These are phyloP conservation scores for Aspergillus sp. DNA, from an alignment of 2,329 filamentous ascomycete genomes.

Conservation along the genomic window DNA sequence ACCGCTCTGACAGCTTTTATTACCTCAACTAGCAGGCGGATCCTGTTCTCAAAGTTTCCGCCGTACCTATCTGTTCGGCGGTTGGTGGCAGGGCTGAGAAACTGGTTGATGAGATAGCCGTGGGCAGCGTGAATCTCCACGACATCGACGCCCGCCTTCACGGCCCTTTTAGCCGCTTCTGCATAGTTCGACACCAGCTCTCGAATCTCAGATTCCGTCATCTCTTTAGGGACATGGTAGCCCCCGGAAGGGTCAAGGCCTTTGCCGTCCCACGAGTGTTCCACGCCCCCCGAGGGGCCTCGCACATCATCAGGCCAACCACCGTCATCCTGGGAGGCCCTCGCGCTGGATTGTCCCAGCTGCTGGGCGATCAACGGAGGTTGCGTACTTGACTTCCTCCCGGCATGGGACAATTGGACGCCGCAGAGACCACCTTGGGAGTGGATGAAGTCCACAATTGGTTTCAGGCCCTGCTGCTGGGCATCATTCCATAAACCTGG, in stretches of 20 bases:
- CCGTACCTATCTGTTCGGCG: conserved; percentile 49
- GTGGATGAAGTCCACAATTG: neutral
- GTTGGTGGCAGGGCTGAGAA: conserved; percentile 47
- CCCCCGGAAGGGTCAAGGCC: neutral
- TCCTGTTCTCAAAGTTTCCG: conserved; percentile 48
- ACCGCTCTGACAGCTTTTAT: conserved; percentile 33
- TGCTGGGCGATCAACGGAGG: neutral
- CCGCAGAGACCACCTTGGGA: neutral
- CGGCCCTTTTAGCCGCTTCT: conserved; percentile 47
- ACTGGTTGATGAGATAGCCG: conserved; percentile 51
- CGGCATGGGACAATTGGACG: conserved; percentile 2
- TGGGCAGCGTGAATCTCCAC: conserved; percentile 49
- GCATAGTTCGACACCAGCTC: conserved; percentile 39
- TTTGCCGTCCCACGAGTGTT: neutral
- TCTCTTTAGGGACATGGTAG: conserved; percentile 3
- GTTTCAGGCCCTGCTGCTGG: neutral
- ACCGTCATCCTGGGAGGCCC: neutral
- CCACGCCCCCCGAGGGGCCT: neutral
- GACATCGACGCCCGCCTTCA: conserved; percentile 53
- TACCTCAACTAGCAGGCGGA: conserved; percentile 54
- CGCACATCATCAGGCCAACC: conserved; percentile 2
- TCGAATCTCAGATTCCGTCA: conserved; percentile 41
- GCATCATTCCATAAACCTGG: neutral
- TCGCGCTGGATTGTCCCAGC: neutral
- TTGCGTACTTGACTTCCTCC: neutral